Evolutionary conservation across 768 basidiomycete species (phyloP).

Genomic region (Hebeloma cylindrosporum): DNA sequence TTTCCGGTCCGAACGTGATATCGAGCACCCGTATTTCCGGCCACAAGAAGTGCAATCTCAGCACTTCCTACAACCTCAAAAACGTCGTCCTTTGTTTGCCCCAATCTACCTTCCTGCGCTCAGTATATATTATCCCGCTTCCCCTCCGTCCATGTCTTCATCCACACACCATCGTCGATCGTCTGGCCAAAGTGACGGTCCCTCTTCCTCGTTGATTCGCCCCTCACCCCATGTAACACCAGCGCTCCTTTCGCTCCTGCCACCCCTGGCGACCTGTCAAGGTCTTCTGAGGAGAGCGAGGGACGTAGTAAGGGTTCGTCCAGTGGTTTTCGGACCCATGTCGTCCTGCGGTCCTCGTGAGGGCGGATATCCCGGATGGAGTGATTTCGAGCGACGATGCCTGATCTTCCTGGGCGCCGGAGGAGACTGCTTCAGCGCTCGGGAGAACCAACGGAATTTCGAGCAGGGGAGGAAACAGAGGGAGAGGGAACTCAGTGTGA

Average conservation of each 20-base stretch:
- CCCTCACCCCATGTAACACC: slow-evolving; percentile 31
- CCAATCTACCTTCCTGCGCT: slow-evolving; percentile 28
- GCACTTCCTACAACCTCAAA: too few species aligned
- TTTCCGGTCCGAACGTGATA: too few species aligned
- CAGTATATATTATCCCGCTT: slow-evolving; percentile 28
- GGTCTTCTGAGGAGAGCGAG: slow-evolving; percentile 28
- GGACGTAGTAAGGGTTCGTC: slow-evolving; percentile 24
- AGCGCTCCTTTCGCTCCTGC: slow-evolving; percentile 35
- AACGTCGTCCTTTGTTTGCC: too few species aligned
- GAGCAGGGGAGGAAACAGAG: slow-evolving; percentile 1
- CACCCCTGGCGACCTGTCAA: slow-evolving; percentile 26
- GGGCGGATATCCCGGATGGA: neutral
- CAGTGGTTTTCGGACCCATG: too few species aligned
- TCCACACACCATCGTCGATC: neutral
- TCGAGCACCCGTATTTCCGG: too few species aligned
- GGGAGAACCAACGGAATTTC: neutral
- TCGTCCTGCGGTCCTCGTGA: too few species aligned
- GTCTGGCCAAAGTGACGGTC: too few species aligned
- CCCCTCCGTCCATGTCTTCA: neutral
- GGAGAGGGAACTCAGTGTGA: slow-evolving; percentile 15
- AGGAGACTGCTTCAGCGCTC: neutral
- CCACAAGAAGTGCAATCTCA: too few species aligned
- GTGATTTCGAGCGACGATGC: neutral
- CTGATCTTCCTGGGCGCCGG: neutral
- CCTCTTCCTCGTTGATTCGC: slow-evolving; percentile 2